Conservation (phyloP, 768 basidiomycete species). For the Mycena filopes region DNA sequence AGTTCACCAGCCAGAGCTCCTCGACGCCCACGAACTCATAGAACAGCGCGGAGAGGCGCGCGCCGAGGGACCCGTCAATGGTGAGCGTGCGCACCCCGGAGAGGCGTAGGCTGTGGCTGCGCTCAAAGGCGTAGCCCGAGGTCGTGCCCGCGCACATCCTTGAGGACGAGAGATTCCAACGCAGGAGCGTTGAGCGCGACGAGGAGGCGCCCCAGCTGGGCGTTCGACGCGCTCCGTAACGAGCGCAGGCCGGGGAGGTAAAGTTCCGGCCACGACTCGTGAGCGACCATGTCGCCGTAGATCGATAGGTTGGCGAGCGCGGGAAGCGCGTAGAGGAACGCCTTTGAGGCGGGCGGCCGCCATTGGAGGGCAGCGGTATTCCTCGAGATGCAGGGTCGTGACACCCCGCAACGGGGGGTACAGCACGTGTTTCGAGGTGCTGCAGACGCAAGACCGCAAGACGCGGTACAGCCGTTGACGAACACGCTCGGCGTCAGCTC, state of each 20-base stretch:
- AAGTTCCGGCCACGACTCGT: constrained; percentile 6
- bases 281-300: constrained; percentile 38
- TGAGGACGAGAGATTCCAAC: constrained; percentile 12
- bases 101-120: background rate
- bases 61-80: background rate
- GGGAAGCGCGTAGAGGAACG: constrained; percentile 44
- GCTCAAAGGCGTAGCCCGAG: background rate
- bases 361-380: constrained; percentile 38
- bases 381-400: constrained; percentile 48
- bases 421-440: constrained; percentile 6
- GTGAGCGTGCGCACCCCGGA: constrained; percentile 14
- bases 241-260: constrained; percentile 23
- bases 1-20: constrained; percentile 22
- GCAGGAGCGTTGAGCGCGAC: constrained; percentile 11
- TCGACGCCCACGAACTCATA: background rate
- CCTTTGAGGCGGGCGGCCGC: constrained; percentile 36
- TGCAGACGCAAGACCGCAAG: constrained; percentile 45
- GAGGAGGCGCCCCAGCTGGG: constrained; percentile 2
- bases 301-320: constrained; percentile 47
- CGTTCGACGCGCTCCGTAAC: constrained; percentile 13
- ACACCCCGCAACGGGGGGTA: constrained; percentile 34
- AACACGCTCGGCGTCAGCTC: constrained; percentile 32
- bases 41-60: constrained; percentile 1
- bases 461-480: constrained; percentile 41
- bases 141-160: constrained; percentile 1